Evolutionary conservation across 345 rosid genomes (phyloP), one percentile per base, ranked within the genome.

Genomic region (Alliaria petiolata): DNA sequence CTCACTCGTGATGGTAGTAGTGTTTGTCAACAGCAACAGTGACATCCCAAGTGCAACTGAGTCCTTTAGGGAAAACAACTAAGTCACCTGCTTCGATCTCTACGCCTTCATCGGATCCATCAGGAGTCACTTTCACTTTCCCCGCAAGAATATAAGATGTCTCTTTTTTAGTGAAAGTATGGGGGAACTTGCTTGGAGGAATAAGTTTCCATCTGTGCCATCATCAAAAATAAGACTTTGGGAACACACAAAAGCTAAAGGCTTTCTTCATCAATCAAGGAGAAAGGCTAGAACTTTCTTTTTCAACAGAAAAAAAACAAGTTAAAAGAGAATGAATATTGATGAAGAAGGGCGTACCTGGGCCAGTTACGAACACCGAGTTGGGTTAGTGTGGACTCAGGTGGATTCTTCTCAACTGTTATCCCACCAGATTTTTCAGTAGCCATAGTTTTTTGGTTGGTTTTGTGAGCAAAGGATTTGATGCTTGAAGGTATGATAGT

Each of bases 11-110:
- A 15, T 84, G 87, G 50, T 88, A 42, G 17, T 42, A 92, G 77
- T 92, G 96, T 73, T 92, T 92, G 71, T 92, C 95, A 38, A 92
- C 95, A 26, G 85, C 88, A 8, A 74, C 86, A 0, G 91, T 84
- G 62, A 92, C 96, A 76, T 90, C 96, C 98, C 98, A 90, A 78
- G 87, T 90, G 84, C 96, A 89, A 70, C 84, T 85, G 92, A 89
- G 81, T 67, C 98, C 98, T 78, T 89, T 86, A 0, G 95, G 95
- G 75, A 89, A 89, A 65, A 75, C 93, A 64, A 84, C 96, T 65
- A 92, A 84, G 62, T 92, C 96, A 3, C 96, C 96, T n/a, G 90
- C 86, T 34, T 76, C 85, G 59, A 92, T 75, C 81, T 88, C 95
- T 20, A 88, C 87, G 20, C 65, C 72, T 60, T 88, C 91, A 10